Evolutionary conservation across 768 basidiomycete genomes (phyloP).

Genomic region (Paxillus rubicundulus): DNA sequence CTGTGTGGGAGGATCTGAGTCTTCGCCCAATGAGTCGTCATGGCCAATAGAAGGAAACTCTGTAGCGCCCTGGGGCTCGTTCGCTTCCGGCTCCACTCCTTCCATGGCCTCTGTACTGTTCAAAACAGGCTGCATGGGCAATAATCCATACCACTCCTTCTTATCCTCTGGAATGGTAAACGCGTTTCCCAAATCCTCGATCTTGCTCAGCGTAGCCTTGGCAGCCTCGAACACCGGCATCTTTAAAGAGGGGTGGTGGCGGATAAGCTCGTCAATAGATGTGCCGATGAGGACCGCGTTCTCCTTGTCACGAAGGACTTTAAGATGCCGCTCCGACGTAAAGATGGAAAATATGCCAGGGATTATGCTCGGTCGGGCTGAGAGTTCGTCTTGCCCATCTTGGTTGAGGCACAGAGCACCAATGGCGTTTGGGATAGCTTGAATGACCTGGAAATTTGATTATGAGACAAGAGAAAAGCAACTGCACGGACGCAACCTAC

Average conservation of each 20-base stretch:
- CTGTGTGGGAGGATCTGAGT: slow-evolving; percentile 37
- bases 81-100: slow-evolving; percentile 32
- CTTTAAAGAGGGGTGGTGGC: slow-evolving; percentile 92
- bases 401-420: slow-evolving; percentile 96
- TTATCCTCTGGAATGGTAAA: slow-evolving; percentile 57
- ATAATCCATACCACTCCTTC: slow-evolving; percentile 64
- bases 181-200: slow-evolving; percentile 69
- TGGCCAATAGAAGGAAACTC: slow-evolving; percentile 15
- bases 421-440: slow-evolving; percentile 91
- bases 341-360: slow-evolving; percentile 83
- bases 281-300: slow-evolving; percentile 87
- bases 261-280: slow-evolving; percentile 90
- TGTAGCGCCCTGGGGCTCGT: slow-evolving; percentile 18
- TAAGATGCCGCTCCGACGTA: slow-evolving; percentile 78
- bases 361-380: slow-evolving; percentile 76
- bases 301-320: slow-evolving; percentile 88
- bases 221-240: slow-evolving; percentile 74
- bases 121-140: slow-evolving; percentile 28
- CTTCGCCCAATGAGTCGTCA: slow-evolving; percentile 24
- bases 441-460: slow-evolving; percentile 61
- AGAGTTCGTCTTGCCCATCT: slow-evolving; percentile 77
- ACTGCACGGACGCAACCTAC: slow-evolving; percentile 36
- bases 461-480: neutral
- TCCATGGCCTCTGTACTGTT: slow-evolving; percentile 48
- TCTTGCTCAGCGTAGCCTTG: slow-evolving; percentile 63